Evolutionary conservation across 2,329 filamentous ascomycete genomes (phyloP).

Genomic region (Didymella exigua): DNA sequence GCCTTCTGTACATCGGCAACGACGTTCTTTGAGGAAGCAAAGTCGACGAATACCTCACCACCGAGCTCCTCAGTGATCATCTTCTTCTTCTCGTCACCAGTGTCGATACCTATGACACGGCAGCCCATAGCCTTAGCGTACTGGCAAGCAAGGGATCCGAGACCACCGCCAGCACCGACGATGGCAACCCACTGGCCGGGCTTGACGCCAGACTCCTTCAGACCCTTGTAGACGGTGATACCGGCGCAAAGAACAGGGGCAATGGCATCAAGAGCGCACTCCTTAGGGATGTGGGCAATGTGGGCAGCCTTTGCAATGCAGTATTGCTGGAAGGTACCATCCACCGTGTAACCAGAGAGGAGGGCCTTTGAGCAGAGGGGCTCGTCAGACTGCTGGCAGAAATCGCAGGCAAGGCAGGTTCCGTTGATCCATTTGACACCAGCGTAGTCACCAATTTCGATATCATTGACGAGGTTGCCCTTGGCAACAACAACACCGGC

Average conservation of each 20-base stretch:
- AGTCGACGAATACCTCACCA: constrained; percentile 78
- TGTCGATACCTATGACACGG: constrained; percentile 79
- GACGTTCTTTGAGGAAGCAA: constrained; percentile 74
- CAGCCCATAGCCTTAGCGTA: constrained; percentile 93
- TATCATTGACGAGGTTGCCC: constrained; percentile 76
- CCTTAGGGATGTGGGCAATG: constrained; percentile 80
- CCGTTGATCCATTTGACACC: constrained; percentile 94
- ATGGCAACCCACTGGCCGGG: constrained; percentile 82
- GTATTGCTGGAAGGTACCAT: constrained; percentile 94
- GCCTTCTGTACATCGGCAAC: constrained; percentile 83
- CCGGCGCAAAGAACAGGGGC: constrained; percentile 83
- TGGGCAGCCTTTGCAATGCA: constrained; percentile 84
- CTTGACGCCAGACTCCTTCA: constrained; percentile 78
- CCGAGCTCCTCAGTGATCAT: constrained; percentile 72
- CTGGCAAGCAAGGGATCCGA: constrained; percentile 80
- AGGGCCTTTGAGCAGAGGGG: constrained; percentile 76
- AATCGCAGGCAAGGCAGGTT: constrained; percentile 80
- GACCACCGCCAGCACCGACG: constrained; percentile 83
- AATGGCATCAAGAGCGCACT: constrained; percentile 75
- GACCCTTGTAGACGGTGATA: constrained; percentile 88
- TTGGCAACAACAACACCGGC: constrained; percentile 82
- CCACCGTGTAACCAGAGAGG: constrained; percentile 89
- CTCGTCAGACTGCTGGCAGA: constrained; percentile 82
- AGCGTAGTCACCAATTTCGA: constrained; percentile 79
- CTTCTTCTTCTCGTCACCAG: constrained; percentile 77